Base-by-base conservation (phyloP, 1,284 basidiomycete genomes). In the Phylloporus gajari region DNA sequence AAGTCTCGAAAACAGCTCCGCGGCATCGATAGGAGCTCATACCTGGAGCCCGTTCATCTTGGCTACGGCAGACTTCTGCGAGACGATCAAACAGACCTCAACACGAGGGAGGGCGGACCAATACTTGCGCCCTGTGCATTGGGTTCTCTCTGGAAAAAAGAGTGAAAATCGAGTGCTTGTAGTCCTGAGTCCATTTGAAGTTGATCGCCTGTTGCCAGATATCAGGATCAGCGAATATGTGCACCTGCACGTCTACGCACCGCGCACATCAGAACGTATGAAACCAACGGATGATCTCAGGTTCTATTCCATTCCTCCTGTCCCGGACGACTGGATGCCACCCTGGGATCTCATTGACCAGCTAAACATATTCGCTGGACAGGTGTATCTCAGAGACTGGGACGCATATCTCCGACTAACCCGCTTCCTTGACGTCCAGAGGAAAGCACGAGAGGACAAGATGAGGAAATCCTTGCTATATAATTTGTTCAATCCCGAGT, bases 121-220 rank as follows among this genome's bases (percentile, higher is more conserved):
- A 44, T 86, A 83, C 68, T 70, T 85, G 32, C 84, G 84, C n/a
- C 83, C 85, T 0, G 80, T 86, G n/a, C 80, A 84, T 51, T 86
- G 87, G 86, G 76, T 87, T 58, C 58, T 85, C 35, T 82, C 84
- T 3, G 65, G 61, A 46, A 42, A 7, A 9, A 44, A 27, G 19
- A 30, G 44, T 9, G 66, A 32, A 8, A 56, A 46, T 8, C 35
- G 35, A 3, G 68, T 76, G 13, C 73, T 85, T 3, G 79, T 88
- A 32, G 74, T 83, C 13, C 67, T 87, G 70, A 88, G 87, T 72
- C 86, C 87, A 6, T 82, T 77, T 69, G 87, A 89, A 71, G 85
- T 77, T 30, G 84, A 87, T 62, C 70, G 72, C 40, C 78, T 88
- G 19, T 77, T 88, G 13, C 81, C 84, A 0, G 53, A 68, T 1